Evolutionary conservation across 495 filamentous ascomycete genomes (phyloP).

Genomic region (Tuber magnatum): DNA sequence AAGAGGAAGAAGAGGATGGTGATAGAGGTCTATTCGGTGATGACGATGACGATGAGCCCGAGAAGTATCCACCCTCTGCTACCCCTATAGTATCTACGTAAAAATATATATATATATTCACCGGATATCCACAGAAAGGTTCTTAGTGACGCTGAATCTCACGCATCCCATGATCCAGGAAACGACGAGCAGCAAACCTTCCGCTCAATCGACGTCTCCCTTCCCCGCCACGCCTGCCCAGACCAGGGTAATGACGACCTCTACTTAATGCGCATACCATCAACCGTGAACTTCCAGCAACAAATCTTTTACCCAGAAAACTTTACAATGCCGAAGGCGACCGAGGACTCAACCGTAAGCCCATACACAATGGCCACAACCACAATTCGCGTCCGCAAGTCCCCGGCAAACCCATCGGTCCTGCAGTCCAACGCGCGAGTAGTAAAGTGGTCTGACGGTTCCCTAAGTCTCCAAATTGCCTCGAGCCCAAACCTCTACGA

Average conservation of each 20-base stretch:
- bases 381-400: slow-evolving; percentile 63
- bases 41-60: slow-evolving; percentile 39
- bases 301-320: slow-evolving; percentile 57
- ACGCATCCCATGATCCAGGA: slow-evolving; percentile 51
- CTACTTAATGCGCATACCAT: slow-evolving; percentile 61
- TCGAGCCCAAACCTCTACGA: slow-evolving; percentile 60
- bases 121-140: slow-evolving; percentile 43
- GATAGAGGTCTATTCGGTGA: slow-evolving; percentile 44
- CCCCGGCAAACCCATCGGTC: slow-evolving; percentile 52
- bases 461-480: slow-evolving; percentile 63
- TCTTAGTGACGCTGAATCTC: slow-evolving; percentile 59
- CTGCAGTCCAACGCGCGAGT: slow-evolving; percentile 67
- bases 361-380: slow-evolving; percentile 60
- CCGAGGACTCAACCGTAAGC: slow-evolving; percentile 44
- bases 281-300: slow-evolving; percentile 57
- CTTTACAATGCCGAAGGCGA: slow-evolving; percentile 53
- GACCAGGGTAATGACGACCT: slow-evolving; percentile 56
- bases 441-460: slow-evolving; percentile 67
- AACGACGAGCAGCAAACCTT: slow-evolving; percentile 43
- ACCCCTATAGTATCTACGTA: slow-evolving; percentile 36
- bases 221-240: slow-evolving; percentile 56
- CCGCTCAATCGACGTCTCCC: slow-evolving; percentile 50
- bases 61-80: slow-evolving; percentile 9
- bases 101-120: neutral
- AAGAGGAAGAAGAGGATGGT: slow-evolving; percentile 41